These are phyloP conservation scores for Pisolithus albus DNA, from an alignment of 768 basidiomycete species.

Conservation along the genomic window DNA sequence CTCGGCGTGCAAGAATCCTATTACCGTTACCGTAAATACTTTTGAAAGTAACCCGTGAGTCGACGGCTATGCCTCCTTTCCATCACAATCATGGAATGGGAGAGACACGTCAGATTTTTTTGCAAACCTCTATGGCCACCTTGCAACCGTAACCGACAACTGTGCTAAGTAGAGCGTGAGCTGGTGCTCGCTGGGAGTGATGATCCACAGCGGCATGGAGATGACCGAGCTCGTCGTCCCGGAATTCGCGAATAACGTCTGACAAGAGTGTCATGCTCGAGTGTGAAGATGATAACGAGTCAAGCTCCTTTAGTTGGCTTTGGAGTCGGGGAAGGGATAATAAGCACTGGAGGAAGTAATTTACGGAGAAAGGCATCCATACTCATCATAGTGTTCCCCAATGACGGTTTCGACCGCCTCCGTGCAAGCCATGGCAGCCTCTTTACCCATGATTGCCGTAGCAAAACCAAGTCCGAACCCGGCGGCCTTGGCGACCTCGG, in stretches of 20 bases:
- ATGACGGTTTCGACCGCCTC: slow-evolving; percentile 98
- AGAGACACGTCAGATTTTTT: slow-evolving; percentile 49
- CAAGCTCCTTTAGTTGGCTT: slow-evolving; percentile 79
- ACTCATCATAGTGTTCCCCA: slow-evolving; percentile 98
- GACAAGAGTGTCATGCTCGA: slow-evolving; percentile 72
- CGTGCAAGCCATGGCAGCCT: slow-evolving; percentile 97
- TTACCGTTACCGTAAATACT: too few relatives aligned
- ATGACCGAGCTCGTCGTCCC: slow-evolving; percentile 94
- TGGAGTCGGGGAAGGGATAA: slow-evolving; percentile 7
- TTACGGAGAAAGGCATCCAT: slow-evolving; percentile 28
- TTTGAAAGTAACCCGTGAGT: too few relatives aligned
- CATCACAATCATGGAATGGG: too few relatives aligned
- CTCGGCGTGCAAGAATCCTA: too few relatives aligned
- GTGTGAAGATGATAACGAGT: slow-evolving; percentile 55
- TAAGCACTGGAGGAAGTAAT: background rate
- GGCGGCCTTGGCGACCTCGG: slow-evolving; percentile 77
- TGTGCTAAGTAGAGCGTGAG: slow-evolving; percentile 83
- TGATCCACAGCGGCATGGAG: slow-evolving; percentile 86
- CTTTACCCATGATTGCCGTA: slow-evolving; percentile 83
- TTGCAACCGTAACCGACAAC: slow-evolving; percentile 82
- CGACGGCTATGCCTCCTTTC: too few relatives aligned
- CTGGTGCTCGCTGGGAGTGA: slow-evolving; percentile 83
- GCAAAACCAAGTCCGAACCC: slow-evolving; percentile 82
- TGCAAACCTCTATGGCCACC: slow-evolving; percentile 85
- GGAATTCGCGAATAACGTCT: slow-evolving; percentile 71